Evolutionary conservation across 1,139 yeast species (phyloP).

Genomic region (Meyerozyma guilliermondii): DNA sequence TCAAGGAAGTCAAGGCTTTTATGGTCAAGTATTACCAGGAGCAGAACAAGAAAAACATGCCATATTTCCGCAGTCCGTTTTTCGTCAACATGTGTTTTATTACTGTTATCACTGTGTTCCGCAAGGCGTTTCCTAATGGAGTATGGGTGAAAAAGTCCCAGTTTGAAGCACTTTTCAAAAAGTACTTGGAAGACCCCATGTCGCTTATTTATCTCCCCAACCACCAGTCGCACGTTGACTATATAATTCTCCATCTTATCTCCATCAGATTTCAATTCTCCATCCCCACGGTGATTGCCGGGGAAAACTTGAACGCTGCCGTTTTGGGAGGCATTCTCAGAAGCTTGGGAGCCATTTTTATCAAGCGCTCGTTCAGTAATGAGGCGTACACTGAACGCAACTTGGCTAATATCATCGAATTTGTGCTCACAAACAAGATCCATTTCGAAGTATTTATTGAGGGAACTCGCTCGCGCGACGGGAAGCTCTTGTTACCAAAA

Average conservation of each 20-base stretch:
- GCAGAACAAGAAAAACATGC: conserved; percentile 36
- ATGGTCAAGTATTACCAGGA: conserved; percentile 35
- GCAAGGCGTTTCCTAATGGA: conserved; percentile 41
- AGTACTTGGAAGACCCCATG: conserved; percentile 68
- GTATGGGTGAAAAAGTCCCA: conserved; percentile 37
- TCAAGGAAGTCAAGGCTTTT: conserved; percentile 33
- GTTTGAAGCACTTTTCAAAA: conserved; percentile 51
- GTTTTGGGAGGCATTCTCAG: conserved; percentile 47
- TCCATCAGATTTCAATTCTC: conserved; percentile 54
- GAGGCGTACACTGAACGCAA: conserved; percentile 56
- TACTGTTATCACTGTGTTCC: conserved; percentile 31
- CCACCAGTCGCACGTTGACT: conserved; percentile 65
- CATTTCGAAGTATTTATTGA: conserved; percentile 63
- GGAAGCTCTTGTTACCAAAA: conserved; percentile 59
- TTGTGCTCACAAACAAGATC: conserved; percentile 44
- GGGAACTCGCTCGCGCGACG: conserved; percentile 65
- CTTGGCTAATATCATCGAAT: conserved; percentile 51
- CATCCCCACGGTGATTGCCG: conserved; percentile 61
- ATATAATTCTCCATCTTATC: conserved; percentile 55
- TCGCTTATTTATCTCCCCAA: conserved; percentile 42
- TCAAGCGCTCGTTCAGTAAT: conserved; percentile 41
- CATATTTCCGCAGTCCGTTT: conserved; percentile 10
- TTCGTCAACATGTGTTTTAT: conserved; percentile 15
- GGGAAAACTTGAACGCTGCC: conserved; percentile 64
- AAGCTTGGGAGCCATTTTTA: conserved; percentile 44